Conservation (phyloP, 2,329 filamentous ascomycete genomes). For the Hypoxylon sp. region DNA sequence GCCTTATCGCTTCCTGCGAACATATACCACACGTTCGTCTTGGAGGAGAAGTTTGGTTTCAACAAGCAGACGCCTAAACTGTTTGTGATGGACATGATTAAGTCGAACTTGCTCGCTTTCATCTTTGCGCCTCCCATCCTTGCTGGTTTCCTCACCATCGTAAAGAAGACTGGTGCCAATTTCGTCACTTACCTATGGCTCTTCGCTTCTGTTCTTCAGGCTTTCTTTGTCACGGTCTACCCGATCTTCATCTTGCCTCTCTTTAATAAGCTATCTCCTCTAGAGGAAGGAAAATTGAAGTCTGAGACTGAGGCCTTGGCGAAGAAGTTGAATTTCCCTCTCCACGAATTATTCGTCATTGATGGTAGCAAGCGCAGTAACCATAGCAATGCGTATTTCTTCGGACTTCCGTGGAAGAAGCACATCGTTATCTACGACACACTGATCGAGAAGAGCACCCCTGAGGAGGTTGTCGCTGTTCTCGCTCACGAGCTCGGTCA, state of each 20-base stretch:
- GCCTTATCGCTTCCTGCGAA: constrained; percentile 82
- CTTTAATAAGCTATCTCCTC: constrained; percentile 97
- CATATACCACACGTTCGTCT: constrained; percentile 94
- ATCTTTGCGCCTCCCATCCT: constrained; percentile 88
- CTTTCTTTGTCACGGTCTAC: constrained; percentile 96
- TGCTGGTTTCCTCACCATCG: constrained; percentile 91
- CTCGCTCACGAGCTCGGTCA: constrained; percentile 96
- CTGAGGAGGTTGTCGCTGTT: constrained; percentile 93
- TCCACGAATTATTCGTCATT: constrained; percentile 94
- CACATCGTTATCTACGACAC: constrained; percentile 99
- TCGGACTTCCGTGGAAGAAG: constrained; percentile 98
- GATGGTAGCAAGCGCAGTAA: constrained; percentile 90
- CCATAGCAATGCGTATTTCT: constrained; percentile 95
- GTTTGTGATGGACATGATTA: constrained; percentile 91
- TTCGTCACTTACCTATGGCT: constrained; percentile 99
- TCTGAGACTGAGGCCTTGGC: constrained; percentile 87
- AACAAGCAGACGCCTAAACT: constrained; percentile 96
- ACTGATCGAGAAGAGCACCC: constrained; percentile 92
- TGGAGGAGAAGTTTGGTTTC: constrained; percentile 98
- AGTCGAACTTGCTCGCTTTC: constrained; percentile 85
- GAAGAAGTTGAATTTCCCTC: constrained; percentile 86
- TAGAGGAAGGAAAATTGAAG: constrained; percentile 90
- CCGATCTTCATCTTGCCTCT: constrained; percentile 92
- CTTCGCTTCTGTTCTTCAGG: constrained; percentile 88
- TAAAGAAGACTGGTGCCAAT: constrained; percentile 90